Base-by-base conservation (phyloP, 352 stramenopile species). In the Blastocystis sp. region DNA sequence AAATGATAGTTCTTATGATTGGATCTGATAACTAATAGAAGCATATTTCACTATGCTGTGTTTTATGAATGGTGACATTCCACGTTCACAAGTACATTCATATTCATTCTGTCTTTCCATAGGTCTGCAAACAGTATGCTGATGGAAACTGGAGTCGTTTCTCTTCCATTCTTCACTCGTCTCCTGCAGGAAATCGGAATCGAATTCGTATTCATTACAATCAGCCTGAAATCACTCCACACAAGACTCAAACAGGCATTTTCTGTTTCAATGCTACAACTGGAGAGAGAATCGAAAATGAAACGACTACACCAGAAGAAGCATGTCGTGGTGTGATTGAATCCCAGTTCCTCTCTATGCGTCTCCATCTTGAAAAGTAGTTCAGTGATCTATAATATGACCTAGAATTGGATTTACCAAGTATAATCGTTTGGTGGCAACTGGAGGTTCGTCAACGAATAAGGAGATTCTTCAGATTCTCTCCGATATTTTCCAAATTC, bases 11-110 rank as follows among this genome's bases (percentile, higher is more conserved):
- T 21, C 16, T 16, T 3, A 35, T 37, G n/a, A 16, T 19, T 6
- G 6, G 27, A 39, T 75, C 52, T 7, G 52, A 16, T 71, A 0
- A 67, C 5, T 14, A 12, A n/a, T 83, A 83, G 87, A 35, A 37
- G 27, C 61, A 35, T 88, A 43, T 83, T 87, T 89, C 61, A 56
- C 57, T 1, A 87, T 90, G 65, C 86, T 90, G 7, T 90, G 88
- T 65, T 90, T 69, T 27, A 69, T 69, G 71, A 83, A 83, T 39
- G 57, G 57, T 5, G 51, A 83, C 21, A 69, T 83, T 83, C 24
- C 43, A 21, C 71, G 51, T 3, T 21, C 57, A 1, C n/a, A 49
- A 24, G 57, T 83, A 21, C 0, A 14, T 2, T 4, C 0, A 14
- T 2, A 1, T 56, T 7, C 9, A 54, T 19, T 56, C 24, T 42